Conservation (phyloP, 2,329 filamentous ascomycete species). For the Tothia fuscella region DNA sequence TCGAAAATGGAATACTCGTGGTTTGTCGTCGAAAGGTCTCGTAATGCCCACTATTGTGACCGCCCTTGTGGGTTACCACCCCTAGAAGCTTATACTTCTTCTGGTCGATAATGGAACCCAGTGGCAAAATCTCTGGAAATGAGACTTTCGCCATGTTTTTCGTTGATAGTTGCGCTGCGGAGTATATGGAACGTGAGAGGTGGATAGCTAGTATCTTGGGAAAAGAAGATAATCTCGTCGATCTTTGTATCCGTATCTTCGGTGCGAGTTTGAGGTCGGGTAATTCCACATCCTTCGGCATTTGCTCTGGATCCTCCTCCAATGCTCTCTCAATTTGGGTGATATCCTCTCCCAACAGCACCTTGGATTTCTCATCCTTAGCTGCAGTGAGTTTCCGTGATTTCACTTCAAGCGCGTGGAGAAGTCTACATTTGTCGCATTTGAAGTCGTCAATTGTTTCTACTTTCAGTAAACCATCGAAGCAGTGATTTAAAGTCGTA, state of each 20-base stretch:
- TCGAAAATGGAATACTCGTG: conserved; percentile 66
- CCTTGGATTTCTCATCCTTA: conserved; percentile 25
- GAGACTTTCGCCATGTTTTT: conserved; percentile 93
- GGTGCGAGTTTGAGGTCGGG: conserved; percentile 66
- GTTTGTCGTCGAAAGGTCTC: conserved; percentile 89
- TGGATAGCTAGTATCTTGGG: conserved; percentile 87
- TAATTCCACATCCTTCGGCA: conserved; percentile 53
- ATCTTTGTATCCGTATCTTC: conserved; percentile 71
- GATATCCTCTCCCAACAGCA: conserved; percentile 46
- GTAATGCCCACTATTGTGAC: conserved; percentile 93
- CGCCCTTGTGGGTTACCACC: conserved; percentile 88
- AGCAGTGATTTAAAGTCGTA: conserved; percentile 74
- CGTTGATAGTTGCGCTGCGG: conserved; percentile 59
- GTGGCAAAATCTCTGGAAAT: conserved; percentile 74
- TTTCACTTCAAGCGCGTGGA: conserved; percentile 60
- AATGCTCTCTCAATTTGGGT: conserved; percentile 57
- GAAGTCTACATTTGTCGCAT: conserved; percentile 83
- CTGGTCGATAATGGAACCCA: conserved; percentile 68
- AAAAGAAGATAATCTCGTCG: conserved; percentile 76
- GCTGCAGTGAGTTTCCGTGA: conserved; percentile 21
- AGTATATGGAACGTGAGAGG: conserved; percentile 86
- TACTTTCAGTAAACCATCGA: conserved; percentile 87
- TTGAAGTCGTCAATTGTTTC: conserved; percentile 96
- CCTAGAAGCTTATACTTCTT: conserved; percentile 75
- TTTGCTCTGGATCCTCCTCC: conserved; percentile 67